Conservation (phyloP, 2,329 filamentous ascomycete genomes). For the Cytospora leucostoma region DNA sequence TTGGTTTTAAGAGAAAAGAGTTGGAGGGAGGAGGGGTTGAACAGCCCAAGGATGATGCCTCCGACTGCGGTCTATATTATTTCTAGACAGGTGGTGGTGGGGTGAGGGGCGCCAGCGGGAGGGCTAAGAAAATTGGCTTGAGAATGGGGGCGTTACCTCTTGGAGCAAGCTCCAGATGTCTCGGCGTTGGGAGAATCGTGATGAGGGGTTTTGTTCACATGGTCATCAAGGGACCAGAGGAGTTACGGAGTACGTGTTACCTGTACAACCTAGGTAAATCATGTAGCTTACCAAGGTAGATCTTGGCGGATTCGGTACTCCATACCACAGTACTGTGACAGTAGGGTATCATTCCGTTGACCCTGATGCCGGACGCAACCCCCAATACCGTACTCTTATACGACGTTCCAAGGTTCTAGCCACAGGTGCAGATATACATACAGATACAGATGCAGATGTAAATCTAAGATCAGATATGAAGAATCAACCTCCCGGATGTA, state of each 20-base stretch:
- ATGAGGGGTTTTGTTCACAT: conserved; percentile 27
- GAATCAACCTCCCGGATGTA: too few species aligned
- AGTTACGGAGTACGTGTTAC: neutral
- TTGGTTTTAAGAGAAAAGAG: neutral
- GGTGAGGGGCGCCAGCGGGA: conserved; percentile 5
- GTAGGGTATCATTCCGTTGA: neutral
- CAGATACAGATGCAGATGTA: too few species aligned
- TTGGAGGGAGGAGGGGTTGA: neutral
- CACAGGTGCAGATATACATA: too few species aligned
- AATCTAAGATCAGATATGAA: too few species aligned
- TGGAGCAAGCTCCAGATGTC: too few species aligned
- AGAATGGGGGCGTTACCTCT: neutral
- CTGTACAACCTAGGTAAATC: neutral
- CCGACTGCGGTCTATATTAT: conserved; percentile 22
- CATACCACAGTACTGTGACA: neutral
- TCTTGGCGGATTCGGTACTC: neutral
- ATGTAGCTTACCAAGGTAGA: neutral
- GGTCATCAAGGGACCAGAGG: neutral
- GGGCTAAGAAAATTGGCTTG: neutral
- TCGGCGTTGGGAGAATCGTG: neutral
- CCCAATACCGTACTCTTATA: too few species aligned
- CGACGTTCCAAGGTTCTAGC: too few species aligned
- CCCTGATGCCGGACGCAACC: neutral
- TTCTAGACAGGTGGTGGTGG: neutral
- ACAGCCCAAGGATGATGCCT: conserved; percentile 3